Evolutionary conservation across 2,329 filamentous ascomycete genomes (phyloP), one percentile per base, ranked within the genome.

Genomic region (Anthostomella pinea): DNA sequence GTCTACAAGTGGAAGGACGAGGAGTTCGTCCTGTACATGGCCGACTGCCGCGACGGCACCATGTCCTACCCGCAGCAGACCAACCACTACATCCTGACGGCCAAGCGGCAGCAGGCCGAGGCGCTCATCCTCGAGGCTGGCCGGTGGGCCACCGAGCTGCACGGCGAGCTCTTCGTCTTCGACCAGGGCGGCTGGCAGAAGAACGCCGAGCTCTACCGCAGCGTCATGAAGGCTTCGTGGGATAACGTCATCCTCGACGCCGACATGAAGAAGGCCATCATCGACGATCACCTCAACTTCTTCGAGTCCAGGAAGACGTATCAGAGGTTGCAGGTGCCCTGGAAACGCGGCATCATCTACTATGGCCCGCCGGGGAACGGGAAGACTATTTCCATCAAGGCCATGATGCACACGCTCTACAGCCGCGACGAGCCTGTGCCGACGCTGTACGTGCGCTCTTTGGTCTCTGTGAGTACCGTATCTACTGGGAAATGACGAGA

Each of bases 291-390:
- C 26, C 60, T 75, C 26, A 73, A 73, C 29, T 87, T 87, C 62
- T 87, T 82, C 54, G 67, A 76, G 33, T 70, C 68, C 0, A 65
- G 70, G 20, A 69, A 74, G 5, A 77, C 75, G 2, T 87, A 86
- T 52, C 54, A 65, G 4, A 64, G 72, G 30, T 67, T 86, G 27
- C 70, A 71, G 42, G 79, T 86, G 4, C 81, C 83, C 0, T 87
- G 83, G 82, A 86, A 87, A 68, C 65, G 81, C 11, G 81, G 81
- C 1, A 63, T 85, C 28, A 84, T 86, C 39, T 84, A 82, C 53
- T 73, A 84, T 43, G 81, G 80, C 0, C 76, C 79, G 0, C 79
- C 68, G 0, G 68, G 68, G 0, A 85, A 85, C 41, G 82, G 81
- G 8, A 85, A 85, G 63, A 85, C 81, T 0, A 82, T 85, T 48